Base-by-base conservation (phyloP, 495 filamentous ascomycete species). In the Hyaloscypha finlandica region DNA sequence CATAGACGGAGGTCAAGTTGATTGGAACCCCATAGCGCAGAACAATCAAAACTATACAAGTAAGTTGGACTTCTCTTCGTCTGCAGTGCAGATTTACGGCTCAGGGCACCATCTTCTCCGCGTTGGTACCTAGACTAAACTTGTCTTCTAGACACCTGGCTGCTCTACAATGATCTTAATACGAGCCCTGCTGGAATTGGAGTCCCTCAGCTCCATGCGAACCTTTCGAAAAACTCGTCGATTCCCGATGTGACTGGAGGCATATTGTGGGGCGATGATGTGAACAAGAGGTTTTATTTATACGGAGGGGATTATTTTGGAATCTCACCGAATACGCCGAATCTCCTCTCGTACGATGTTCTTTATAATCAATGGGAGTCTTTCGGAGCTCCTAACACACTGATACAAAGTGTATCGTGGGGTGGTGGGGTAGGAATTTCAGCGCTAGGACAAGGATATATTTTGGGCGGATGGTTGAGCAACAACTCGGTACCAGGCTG, bases 1-100 rank as follows among this genome's bases (percentile, higher is more conserved):
- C 69, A 81, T 86, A 61, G 84, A 87, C 69, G 84, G 84, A n/a
- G 84, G 84, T 1, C 61, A 80, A 14, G 60, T 86, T 16, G 79
- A 82, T 61, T 81, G 79, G 70, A 79, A 78, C 59, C 77, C 80
- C 0, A 74, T 82, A 4, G 72, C 79, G 8, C 68, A 77, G 48
- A 78, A 84, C 64, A 76, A 78, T 11, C 66, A 61, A 0, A 85
- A 86, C 68, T 83, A 82, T 62, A 78, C 79, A 20, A 84, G 81
- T 82, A 68, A 63, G 78, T 72, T 79, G 31, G 30, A 30, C n/a
- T 58, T 6, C 55, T 58, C 29, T 8, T 4, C 29, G 6, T 16
- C 22, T 1, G 20, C 6, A 32, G 29, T 32, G 20, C 14, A 31
- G 8, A 6, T 6, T 58, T 29, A 1, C 22, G 33, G 1, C 35